Evolutionary conservation across 148 eudicot species (phyloP).

Genomic region (Oxyria digyna): DNA sequence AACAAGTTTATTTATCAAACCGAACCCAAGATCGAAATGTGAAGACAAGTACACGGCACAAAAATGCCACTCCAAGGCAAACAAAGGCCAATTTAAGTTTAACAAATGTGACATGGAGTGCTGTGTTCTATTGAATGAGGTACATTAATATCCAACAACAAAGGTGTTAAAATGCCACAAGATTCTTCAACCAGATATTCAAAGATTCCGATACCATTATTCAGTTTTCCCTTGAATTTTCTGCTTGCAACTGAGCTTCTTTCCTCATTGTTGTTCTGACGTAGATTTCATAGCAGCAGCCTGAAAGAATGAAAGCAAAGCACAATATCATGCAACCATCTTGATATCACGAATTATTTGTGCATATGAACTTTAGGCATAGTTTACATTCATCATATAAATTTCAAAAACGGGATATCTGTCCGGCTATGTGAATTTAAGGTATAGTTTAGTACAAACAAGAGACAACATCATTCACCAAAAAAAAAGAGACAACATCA

Average conservation of each 20-base stretch:
- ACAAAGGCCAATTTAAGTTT: not conserved
- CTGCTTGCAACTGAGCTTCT: slow-evolving; percentile 43
- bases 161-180: not conserved
- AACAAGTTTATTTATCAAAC: not conserved
- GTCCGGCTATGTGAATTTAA: not conserved
- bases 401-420: not conserved
- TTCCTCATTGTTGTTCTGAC: slow-evolving; percentile 45
- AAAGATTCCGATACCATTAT: not conserved
- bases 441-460: no score
- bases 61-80: not conserved
- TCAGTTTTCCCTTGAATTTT: not conserved
- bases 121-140: not conserved
- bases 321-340: not conserved
- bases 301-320: slow-evolving; percentile 21
- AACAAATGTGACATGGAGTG: not conserved
- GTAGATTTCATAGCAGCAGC: slow-evolving; percentile 84
- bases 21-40: not conserved
- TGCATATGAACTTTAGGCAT: not conserved
- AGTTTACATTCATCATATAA: no score
- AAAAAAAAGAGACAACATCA: no score
- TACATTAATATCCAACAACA: not conserved
- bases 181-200: not conserved
- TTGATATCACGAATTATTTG: not conserved
- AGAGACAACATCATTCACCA: no score
- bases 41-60: not conserved